Percentiles rank a stretch among this genome's conserved stretches.
Evolutionary conservation across 1,284 basidiomycete species (phyloP).

Genomic region (Sphaerobolus stellatus): DNA sequence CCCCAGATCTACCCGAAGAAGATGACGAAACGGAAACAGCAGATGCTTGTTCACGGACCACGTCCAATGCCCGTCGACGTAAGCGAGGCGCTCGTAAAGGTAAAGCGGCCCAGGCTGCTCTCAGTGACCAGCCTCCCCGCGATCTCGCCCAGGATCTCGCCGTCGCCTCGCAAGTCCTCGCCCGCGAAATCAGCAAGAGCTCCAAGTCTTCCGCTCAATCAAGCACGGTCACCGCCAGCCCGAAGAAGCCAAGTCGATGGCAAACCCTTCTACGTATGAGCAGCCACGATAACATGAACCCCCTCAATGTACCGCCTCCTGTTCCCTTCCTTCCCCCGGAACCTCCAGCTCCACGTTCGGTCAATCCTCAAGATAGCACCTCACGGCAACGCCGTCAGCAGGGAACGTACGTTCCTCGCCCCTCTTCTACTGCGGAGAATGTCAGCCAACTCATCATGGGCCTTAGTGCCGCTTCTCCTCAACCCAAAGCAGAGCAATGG

Average conservation of each 20-base stretch:
- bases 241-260: conserved; percentile 79
- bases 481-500: conserved; percentile 8
- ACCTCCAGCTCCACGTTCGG: neutral
- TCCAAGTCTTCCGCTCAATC: conserved; percentile 15
- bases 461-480: conserved; percentile 25
- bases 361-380: neutral
- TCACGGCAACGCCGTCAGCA: neutral
- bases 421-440: conserved; percentile 61
- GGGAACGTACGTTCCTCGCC: too few species aligned
- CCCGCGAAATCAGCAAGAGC: conserved; percentile 73
- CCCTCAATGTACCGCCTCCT: conserved; percentile 4
- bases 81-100: conserved; percentile 78
- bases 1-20: conserved; percentile 36
- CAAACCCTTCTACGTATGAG: conserved; percentile 71
- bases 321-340: conserved; percentile 3
- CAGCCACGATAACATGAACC: conserved; percentile 33
- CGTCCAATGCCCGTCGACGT: conserved; percentile 63
- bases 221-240: conserved; percentile 16
- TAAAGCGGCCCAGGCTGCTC: conserved; percentile 40
- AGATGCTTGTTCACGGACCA: conserved; percentile 47
- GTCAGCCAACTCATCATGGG: conserved; percentile 71
- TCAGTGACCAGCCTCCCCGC: conserved; percentile 9
- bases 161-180: conserved; percentile 76
- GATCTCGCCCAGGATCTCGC: conserved; percentile 46
- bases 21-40: conserved; percentile 34